phyloP scores from a whole-genome alignment of 2,329 filamentous ascomycete species.

The Pseudogymnoascus sp. region DNA sequence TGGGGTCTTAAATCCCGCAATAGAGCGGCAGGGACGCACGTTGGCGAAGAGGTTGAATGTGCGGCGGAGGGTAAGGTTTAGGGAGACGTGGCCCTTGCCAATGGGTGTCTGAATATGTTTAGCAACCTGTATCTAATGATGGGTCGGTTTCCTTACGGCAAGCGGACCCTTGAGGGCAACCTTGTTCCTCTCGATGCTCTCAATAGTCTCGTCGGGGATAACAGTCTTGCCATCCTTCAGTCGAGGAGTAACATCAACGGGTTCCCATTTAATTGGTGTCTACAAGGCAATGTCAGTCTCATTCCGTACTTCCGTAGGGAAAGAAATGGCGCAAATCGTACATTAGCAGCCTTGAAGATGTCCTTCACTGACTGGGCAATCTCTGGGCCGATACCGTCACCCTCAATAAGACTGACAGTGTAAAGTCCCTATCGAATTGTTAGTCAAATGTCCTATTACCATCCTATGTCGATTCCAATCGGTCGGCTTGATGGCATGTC shows the following conservation, averaged over 20 bases:
- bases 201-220: slow-evolving; percentile 87
- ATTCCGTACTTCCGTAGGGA: neutral
- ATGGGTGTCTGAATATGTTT: slow-evolving; percentile 65
- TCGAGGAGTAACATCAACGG: slow-evolving; percentile 89
- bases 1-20: slow-evolving; percentile 95
- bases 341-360: slow-evolving; percentile 93
- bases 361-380: slow-evolving; percentile 98
- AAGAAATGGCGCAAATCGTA: slow-evolving; percentile 37
- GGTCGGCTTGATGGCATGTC: slow-evolving; percentile 14
- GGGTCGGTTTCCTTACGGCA: slow-evolving; percentile 56
- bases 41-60: slow-evolving; percentile 99
- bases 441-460: slow-evolving; percentile 17
- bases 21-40: slow-evolving; percentile 93
- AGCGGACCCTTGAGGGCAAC: slow-evolving; percentile 97
- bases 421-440: slow-evolving; percentile 68
- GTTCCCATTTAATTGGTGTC: slow-evolving; percentile 94
- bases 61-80: slow-evolving; percentile 95
- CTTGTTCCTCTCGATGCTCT: slow-evolving; percentile 91
- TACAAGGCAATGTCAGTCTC: slow-evolving; percentile 35
- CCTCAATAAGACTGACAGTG: slow-evolving; percentile 95
- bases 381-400: slow-evolving; percentile 97
- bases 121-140: slow-evolving; percentile 18
- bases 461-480: slow-evolving; percentile 14
- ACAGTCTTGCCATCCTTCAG: slow-evolving; percentile 93
- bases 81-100: slow-evolving; percentile 97